Evolutionary conservation across 345 rosid species (phyloP).

Genomic region (Cardiospermum halicacabum): DNA sequence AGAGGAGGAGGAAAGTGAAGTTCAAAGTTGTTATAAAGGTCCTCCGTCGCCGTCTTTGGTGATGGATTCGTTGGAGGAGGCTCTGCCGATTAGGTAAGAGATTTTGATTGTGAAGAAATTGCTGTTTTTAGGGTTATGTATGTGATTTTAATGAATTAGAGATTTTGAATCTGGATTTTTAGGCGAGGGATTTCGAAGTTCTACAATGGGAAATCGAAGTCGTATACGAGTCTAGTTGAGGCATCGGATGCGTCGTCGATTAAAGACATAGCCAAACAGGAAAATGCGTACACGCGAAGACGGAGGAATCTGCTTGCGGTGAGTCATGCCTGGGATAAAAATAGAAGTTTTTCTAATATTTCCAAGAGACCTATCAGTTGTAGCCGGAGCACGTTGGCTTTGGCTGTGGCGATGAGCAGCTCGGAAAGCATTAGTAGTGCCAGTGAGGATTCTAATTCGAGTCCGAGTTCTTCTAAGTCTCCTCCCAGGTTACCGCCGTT

Average conservation of each 20-base stretch:
- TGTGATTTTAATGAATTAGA: no score
- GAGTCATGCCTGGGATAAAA: slow-evolving; percentile 61
- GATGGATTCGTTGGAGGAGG: slow-evolving; percentile 63
- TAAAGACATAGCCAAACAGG: slow-evolving; percentile 70
- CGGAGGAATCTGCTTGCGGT: slow-evolving; percentile 58
- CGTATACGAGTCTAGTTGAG: slow-evolving; percentile 53
- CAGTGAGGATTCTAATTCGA: slow-evolving; percentile 46
- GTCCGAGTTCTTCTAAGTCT: slow-evolving; percentile 46
- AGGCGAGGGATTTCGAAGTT: slow-evolving; percentile 82
- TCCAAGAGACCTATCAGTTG: slow-evolving; percentile 55
- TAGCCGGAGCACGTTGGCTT: slow-evolving; percentile 62
- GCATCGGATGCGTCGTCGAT: slow-evolving; percentile 44
- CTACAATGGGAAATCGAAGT: slow-evolving; percentile 82
- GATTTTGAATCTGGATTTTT: no score
- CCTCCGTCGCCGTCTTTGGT: slow-evolving; percentile 43
- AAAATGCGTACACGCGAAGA: slow-evolving; percentile 50
- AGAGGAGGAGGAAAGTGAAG: slow-evolving; percentile 43
- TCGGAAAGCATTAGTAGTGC: slow-evolving; percentile 55
- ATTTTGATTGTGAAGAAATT: no score
- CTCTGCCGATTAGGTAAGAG: slow-evolving; percentile 66
- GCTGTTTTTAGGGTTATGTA: no score
- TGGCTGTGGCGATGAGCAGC: slow-evolving; percentile 61
- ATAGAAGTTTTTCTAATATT: slow-evolving; percentile 25
- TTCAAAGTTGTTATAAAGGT: slow-evolving; percentile 50
- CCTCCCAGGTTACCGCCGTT: slow-evolving; percentile 67